Conservation (phyloP, 768 basidiomycete genomes). For the Amanita thiersii region DNA sequence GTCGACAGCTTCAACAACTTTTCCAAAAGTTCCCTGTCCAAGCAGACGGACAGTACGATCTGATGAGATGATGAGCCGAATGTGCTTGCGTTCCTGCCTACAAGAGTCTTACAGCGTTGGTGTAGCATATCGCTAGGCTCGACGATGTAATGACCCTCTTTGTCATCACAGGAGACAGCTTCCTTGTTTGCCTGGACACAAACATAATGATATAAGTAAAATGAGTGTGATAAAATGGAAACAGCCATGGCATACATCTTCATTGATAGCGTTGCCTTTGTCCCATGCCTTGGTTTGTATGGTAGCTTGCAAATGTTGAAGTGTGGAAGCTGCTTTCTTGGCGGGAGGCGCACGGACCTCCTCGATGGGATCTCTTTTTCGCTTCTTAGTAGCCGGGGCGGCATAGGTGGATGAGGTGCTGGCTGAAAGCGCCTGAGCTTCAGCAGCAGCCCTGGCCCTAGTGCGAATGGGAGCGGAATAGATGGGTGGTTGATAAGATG, state of each 20-base stretch:
- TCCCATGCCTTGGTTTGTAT: constrained; percentile 58
- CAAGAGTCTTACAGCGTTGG: constrained; percentile 61
- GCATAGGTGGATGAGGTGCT: constrained; percentile 58
- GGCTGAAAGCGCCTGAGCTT: constrained; percentile 70
- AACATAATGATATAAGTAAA: constrained; percentile 19
- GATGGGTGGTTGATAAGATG: constrained; percentile 72
- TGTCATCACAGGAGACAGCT: constrained; percentile 81
- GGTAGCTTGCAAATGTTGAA: constrained; percentile 42
- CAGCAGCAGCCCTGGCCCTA: constrained; percentile 78
- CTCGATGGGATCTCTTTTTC: constrained; percentile 71
- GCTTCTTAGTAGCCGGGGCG: constrained; percentile 73
- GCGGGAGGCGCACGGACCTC: constrained; percentile 60
- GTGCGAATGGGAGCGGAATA: constrained; percentile 76
- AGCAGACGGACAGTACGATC: constrained; percentile 88
- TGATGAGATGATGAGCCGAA: constrained; percentile 23
- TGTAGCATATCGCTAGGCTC: constrained; percentile 84
- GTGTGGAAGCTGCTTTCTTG: constrained; percentile 51
- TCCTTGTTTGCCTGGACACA: constrained; percentile 47
- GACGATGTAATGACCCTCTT: constrained; percentile 98
- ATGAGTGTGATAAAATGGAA: constrained; percentile 13
- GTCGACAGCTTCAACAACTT: constrained; percentile 93
- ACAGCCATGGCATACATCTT: constrained; percentile 48
- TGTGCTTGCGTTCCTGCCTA: neutral
- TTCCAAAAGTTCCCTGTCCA: constrained; percentile 98
- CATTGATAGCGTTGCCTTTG: constrained; percentile 52